phyloP scores from a whole-genome alignment of 306 rosid species.

The Castanea mollissima region DNA sequence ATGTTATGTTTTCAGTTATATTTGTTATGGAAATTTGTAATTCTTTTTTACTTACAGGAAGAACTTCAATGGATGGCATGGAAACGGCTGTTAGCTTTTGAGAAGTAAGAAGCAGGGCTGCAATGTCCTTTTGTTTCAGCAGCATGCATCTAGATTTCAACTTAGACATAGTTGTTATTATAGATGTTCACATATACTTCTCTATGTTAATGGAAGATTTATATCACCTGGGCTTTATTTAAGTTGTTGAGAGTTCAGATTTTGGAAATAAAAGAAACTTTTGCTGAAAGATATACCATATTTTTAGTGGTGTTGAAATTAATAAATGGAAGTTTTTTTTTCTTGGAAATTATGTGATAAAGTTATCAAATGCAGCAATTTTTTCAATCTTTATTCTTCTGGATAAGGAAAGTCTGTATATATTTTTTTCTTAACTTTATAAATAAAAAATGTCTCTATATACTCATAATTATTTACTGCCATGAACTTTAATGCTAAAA shows the following conservation, averaged over 20 bases:
- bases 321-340: not conserved
- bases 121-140: not conserved
- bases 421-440: too few relatives aligned
- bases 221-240: slow-evolving; percentile 9
- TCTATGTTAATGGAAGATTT: not conserved
- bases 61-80: slow-evolving; percentile 91
- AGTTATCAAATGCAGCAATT: not conserved
- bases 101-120: slow-evolving; percentile 59
- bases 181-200: not conserved
- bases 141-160: not conserved
- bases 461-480: not conserved
- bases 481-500: not conserved
- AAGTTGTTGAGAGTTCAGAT: not conserved
- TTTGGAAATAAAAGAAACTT: not conserved
- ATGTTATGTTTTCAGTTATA: slow-evolving; percentile 3
- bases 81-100: slow-evolving; percentile 81
- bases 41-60: slow-evolving; percentile 55
- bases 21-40: slow-evolving; percentile 10
- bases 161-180: not conserved
- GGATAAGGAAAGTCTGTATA: not conserved
- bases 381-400: not conserved
- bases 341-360: not conserved
- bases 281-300: not conserved
- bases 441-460: not conserved
- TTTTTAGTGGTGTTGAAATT: not conserved